These are phyloP conservation scores for Sporothrix dimorphospora DNA, from an alignment of 2,329 filamentous ascomycete genomes.

Conservation along the genomic window DNA sequence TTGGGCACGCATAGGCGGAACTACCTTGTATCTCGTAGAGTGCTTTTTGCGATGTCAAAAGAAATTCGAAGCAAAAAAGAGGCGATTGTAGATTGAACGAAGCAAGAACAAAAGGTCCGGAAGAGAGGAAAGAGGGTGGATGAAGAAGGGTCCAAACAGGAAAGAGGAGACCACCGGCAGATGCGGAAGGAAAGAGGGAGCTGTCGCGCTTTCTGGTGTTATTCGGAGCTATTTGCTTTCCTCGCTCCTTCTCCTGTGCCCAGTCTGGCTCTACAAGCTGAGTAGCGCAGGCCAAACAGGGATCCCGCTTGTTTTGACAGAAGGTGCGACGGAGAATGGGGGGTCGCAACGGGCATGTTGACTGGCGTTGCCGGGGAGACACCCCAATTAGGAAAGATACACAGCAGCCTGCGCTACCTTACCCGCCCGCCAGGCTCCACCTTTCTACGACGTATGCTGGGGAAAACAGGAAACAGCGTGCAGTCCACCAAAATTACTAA, in stretches of 20 bases:
- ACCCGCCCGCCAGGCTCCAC: not conserved
- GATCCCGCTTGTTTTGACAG: conserved; percentile 25
- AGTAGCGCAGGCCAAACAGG: conserved; percentile 1
- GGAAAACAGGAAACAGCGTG: not conserved
- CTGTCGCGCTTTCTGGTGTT: not conserved
- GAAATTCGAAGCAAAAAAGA: not conserved
- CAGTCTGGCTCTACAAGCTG: not conserved
- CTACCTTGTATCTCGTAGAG: not conserved
- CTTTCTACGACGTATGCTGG: not conserved
- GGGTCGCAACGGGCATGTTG: conserved; percentile 24
- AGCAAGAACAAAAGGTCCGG: not conserved
- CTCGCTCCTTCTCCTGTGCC: not conserved
- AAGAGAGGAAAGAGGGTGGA: not conserved
- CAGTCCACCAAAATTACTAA: not conserved
- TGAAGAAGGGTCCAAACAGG: conserved; percentile 8
- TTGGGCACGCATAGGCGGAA: not conserved
- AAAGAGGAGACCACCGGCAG: not conserved
- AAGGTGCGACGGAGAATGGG: conserved; percentile 22
- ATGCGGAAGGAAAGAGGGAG: conserved; percentile 1
- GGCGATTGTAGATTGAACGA: not conserved
- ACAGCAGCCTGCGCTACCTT: conserved; percentile 17
- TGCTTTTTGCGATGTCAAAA: not conserved
- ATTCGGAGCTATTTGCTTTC: not conserved
- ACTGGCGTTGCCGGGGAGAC: conserved; percentile 27
- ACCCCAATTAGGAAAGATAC: conserved; percentile 19